Conservation (phyloP, 2,329 filamentous ascomycete genomes). For the Sporothrix euskadiensis region DNA sequence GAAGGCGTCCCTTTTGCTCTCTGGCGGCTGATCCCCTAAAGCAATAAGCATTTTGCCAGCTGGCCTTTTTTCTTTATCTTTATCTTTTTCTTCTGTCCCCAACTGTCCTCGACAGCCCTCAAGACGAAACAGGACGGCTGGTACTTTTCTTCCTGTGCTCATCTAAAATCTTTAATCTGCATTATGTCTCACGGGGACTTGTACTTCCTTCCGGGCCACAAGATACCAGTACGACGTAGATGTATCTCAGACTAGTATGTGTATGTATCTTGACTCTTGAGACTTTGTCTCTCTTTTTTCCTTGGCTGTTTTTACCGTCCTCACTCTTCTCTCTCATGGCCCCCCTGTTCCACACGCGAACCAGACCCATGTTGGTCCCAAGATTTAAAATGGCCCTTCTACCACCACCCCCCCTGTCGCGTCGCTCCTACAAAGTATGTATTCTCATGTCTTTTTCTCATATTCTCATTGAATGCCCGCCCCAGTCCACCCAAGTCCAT, state of each 20-base stretch:
- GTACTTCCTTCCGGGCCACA: background rate
- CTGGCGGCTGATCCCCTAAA: background rate
- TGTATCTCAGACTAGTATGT: background rate
- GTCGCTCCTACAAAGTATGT: background rate
- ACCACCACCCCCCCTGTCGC: background rate
- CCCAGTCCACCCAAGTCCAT: background rate
- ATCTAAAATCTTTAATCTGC: background rate
- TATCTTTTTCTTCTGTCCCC: background rate
- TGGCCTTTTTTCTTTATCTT: background rate
- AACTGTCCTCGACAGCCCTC: background rate
- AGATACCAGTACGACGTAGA: no score
- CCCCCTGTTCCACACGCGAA: constrained; percentile 16
- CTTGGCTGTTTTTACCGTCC: background rate
- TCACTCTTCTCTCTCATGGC: background rate
- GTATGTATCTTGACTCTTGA: background rate
- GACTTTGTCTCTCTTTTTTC: constrained; percentile 1
- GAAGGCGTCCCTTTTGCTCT: no score
- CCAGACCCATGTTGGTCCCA: constrained; percentile 12
- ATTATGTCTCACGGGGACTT: background rate
- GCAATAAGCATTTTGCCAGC: background rate
- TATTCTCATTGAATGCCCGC: background rate
- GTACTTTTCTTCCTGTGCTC: constrained; percentile 1
- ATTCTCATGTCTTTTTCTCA: background rate
- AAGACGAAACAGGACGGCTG: background rate
- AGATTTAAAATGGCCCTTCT: constrained; percentile 13